A percentile compares a stretch with the other conserved stretches of the same genome.
These are phyloP conservation scores for Penicillium crustosum DNA, from an alignment of 2,329 filamentous ascomycete genomes.

Conservation along the genomic window DNA sequence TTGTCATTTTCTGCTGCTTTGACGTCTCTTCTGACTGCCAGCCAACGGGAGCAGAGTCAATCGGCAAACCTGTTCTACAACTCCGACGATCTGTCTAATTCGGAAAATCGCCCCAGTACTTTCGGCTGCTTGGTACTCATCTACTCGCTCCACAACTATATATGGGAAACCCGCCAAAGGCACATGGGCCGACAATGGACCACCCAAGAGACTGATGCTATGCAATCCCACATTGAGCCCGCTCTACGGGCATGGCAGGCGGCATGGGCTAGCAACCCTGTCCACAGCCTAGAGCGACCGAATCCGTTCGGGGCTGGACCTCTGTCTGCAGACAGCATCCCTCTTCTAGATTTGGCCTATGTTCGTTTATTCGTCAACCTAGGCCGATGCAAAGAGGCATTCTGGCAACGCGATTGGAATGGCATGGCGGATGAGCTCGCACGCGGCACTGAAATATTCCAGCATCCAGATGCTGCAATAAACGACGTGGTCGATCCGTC, in stretches of 20 bases:
- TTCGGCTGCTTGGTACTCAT: constrained; percentile 91
- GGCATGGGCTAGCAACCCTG: constrained; percentile 83
- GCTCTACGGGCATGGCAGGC: constrained; percentile 92
- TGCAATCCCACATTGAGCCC: constrained; percentile 93
- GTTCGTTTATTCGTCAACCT: constrained; percentile 90
- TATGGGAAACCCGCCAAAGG: constrained; percentile 92
- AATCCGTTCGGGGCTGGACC: constrained; percentile 81
- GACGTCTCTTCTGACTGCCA: constrained; percentile 75
- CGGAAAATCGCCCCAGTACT: constrained; percentile 76
- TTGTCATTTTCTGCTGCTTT: constrained; percentile 80
- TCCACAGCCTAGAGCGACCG: constrained; percentile 78
- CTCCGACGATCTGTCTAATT: constrained; percentile 55
- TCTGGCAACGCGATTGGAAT: constrained; percentile 93
- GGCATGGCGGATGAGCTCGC: constrained; percentile 86
- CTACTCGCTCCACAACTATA: constrained; percentile 94
- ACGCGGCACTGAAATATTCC: constrained; percentile 70
- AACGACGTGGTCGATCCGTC: constrained; percentile 34
- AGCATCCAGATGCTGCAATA: constrained; percentile 59
- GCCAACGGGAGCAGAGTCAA: constrained; percentile 58
- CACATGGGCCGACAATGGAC: constrained; percentile 90
- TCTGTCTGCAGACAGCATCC: constrained; percentile 85
- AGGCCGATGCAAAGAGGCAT: constrained; percentile 85
- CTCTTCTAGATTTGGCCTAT: constrained; percentile 86
- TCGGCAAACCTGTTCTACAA: constrained; percentile 47
- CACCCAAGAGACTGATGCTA: constrained; percentile 85